These are phyloP conservation scores for Dentipellis fragilis DNA, from an alignment of 768 basidiomycete species.

Conservation along the genomic window DNA sequence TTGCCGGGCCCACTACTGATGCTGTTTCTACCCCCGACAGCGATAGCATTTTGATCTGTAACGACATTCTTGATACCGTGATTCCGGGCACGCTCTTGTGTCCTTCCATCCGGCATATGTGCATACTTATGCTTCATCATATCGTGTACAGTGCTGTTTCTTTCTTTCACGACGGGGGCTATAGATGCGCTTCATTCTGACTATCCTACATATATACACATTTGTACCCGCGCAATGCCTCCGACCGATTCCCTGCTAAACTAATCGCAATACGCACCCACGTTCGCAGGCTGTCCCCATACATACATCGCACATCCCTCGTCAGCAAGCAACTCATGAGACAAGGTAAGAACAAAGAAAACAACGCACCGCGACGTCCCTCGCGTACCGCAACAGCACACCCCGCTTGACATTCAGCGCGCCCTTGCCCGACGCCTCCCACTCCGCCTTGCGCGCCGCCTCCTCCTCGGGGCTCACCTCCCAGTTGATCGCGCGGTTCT, in stretches of 20 bases:
- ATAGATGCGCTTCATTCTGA: neutral
- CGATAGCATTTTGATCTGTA: too few relatives aligned
- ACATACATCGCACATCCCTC: too few relatives aligned
- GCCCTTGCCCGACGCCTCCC: slow-evolving; percentile 59
- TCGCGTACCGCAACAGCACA: slow-evolving; percentile 68
- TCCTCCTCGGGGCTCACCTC: slow-evolving; percentile 52
- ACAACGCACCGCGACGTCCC: slow-evolving; percentile 73
- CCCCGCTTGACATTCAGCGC: slow-evolving; percentile 64
- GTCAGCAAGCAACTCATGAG: too few relatives aligned
- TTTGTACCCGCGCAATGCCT: too few relatives aligned
- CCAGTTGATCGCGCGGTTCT: slow-evolving; percentile 60
- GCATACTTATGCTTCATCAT: too few relatives aligned
- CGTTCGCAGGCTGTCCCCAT: slow-evolving; percentile 62
- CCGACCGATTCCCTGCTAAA: neutral
- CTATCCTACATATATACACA: neutral
- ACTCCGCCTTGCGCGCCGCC: slow-evolving; percentile 49
- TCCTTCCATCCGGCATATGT: too few relatives aligned
- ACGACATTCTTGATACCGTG: too few relatives aligned
- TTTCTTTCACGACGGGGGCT: neutral
- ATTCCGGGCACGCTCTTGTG: too few relatives aligned
- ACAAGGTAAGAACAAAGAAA: slow-evolving; percentile 1
- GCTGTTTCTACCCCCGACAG: too few relatives aligned
- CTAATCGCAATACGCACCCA: slow-evolving; percentile 77
- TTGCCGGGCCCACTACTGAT: too few relatives aligned
- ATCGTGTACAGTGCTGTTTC: neutral